phyloP scores from a whole-genome alignment of 352 stramenopile species.

The Phytophthora ramorum region DNA sequence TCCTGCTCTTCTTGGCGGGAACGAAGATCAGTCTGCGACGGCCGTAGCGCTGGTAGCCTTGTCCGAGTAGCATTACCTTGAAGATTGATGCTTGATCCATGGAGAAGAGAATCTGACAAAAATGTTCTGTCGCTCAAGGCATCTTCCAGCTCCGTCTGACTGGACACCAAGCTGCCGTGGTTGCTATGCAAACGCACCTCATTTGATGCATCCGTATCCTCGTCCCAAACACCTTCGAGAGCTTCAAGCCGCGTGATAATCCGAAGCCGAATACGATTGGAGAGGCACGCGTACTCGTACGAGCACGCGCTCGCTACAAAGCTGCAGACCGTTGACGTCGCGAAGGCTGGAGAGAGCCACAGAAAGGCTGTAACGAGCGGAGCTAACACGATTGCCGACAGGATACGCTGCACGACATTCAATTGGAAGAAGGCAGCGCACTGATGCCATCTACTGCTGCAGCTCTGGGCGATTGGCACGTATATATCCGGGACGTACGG shows the following conservation, averaged over 20 bases:
- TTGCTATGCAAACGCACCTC: conserved; percentile 3
- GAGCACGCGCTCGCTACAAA: conserved; percentile 62
- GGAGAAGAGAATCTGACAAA: not conserved
- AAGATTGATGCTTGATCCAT: not conserved
- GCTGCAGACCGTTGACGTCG: conserved; percentile 65
- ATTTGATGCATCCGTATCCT: conserved; percentile 6
- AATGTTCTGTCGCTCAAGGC: conserved; percentile 3
- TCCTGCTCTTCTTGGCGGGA: conserved; percentile 26
- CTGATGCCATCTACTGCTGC: not conserved
- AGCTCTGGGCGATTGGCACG: not conserved
- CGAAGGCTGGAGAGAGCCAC: conserved; percentile 66
- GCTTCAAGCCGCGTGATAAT: conserved; percentile 44
- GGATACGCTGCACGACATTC: conserved; percentile 65
- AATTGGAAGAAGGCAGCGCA: conserved; percentile 25
- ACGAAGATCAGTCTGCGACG: conserved; percentile 18
- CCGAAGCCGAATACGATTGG: conserved; percentile 63
- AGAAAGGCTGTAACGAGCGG: conserved; percentile 70
- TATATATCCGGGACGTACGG: not conserved
- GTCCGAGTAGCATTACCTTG: not conserved
- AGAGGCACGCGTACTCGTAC: conserved; percentile 77
- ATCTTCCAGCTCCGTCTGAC: conserved; percentile 9
- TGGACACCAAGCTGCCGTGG: conserved; percentile 4
- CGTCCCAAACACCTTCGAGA: conserved; percentile 35
- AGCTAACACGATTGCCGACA: conserved; percentile 64
- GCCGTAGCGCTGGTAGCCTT: not conserved